Conservation (phyloP, 371 early-diverging fungal genomes). For the Mucor ambiguus region DNA sequence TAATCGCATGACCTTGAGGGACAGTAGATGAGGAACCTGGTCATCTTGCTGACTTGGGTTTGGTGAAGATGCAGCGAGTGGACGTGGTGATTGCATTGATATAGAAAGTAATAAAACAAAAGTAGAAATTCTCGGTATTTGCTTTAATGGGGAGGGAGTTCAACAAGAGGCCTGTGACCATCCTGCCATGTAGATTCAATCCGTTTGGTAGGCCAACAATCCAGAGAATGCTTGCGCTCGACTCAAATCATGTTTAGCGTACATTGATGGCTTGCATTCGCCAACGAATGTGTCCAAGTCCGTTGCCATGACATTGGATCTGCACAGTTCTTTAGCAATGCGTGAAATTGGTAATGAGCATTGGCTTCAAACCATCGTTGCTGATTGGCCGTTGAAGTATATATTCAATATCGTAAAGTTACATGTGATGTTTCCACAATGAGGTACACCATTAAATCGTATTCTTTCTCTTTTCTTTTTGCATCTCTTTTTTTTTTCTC, state of each 20-base stretch:
- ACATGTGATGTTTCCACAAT: conserved; percentile 7
- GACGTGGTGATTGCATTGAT: conserved; percentile 13
- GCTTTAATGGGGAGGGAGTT: too few relatives aligned
- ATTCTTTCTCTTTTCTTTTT: not conserved
- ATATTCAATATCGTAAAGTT: not conserved
- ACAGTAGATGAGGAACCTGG: conserved; percentile 67
- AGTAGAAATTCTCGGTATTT: not conserved
- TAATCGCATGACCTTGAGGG: conserved; percentile 92
- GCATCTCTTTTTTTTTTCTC: not conserved
- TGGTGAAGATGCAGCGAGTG: conserved; percentile 1
- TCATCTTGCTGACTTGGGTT: conserved; percentile 36
- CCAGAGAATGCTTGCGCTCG: too few relatives aligned
- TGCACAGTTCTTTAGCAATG: too few relatives aligned
- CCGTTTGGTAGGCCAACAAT: too few relatives aligned
- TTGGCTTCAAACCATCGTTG: too few relatives aligned
- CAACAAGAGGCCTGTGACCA: too few relatives aligned
- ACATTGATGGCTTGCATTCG: too few relatives aligned
- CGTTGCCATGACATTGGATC: too few relatives aligned
- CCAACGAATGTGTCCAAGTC: too few relatives aligned
- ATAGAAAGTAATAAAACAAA: not conserved
- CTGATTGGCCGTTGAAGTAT: not conserved
- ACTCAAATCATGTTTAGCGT: too few relatives aligned
- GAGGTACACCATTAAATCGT: conserved; percentile 1
- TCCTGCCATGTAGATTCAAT: too few relatives aligned
- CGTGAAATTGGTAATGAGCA: too few relatives aligned